These are phyloP conservation scores for Dimocarpus longan DNA, from an alignment of 345 rosid genomes.

Conservation along the genomic window DNA sequence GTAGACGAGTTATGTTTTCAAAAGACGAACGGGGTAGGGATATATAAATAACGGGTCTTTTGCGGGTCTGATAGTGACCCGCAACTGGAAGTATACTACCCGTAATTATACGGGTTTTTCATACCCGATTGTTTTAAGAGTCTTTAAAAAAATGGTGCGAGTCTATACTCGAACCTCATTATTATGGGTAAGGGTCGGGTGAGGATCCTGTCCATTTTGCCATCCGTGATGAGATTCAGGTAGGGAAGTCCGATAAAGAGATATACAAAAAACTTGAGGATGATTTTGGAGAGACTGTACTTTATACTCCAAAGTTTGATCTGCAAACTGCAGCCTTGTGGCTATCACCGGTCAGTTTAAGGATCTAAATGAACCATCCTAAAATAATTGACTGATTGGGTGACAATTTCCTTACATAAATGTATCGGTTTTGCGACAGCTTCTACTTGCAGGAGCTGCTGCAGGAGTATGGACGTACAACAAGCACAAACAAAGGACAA, in stretches of 20 bases:
- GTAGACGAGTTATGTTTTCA: too few relatives aligned
- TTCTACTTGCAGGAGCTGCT: slow-evolving; percentile 67
- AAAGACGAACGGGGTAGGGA: too few relatives aligned
- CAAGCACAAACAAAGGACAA: slow-evolving; percentile 69
- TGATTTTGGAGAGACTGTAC: slow-evolving; percentile 94
- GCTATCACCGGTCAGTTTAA: slow-evolving; percentile 82
- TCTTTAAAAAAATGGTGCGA: too few relatives aligned
- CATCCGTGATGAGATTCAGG: slow-evolving; percentile 84
- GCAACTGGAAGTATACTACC: too few relatives aligned
- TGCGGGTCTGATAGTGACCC: too few relatives aligned
- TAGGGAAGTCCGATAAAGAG: slow-evolving; percentile 91
- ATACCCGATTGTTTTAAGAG: too few relatives aligned
- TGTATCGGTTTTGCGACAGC: slow-evolving; percentile 32
- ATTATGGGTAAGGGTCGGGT: too few relatives aligned
- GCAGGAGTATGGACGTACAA: slow-evolving; percentile 73
- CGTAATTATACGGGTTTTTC: too few relatives aligned
- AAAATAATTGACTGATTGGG: neutral
- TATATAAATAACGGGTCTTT: too few relatives aligned
- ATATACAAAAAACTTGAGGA: slow-evolving; percentile 90
- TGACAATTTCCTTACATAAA: slow-evolving; percentile 22
- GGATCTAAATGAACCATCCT: neutral
- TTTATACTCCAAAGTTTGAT: slow-evolving; percentile 92
- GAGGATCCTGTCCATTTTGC: too few relatives aligned
- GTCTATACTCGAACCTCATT: too few relatives aligned
- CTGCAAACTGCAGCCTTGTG: slow-evolving; percentile 90